These are phyloP conservation scores for Atkinsonella texensis DNA, from an alignment of 2,329 filamentous ascomycete species.

Conservation along the genomic window DNA sequence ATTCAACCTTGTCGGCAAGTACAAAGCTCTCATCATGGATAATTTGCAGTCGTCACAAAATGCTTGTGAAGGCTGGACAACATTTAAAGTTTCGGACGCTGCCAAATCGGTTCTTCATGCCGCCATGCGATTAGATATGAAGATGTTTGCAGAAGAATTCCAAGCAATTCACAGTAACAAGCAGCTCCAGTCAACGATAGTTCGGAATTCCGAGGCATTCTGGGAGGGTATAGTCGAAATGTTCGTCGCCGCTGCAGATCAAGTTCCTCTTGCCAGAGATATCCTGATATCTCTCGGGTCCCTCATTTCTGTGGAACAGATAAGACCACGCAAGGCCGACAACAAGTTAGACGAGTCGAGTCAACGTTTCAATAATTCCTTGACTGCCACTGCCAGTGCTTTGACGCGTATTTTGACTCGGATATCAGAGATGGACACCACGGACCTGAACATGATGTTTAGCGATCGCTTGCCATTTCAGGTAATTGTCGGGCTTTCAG, in stretches of 20 bases:
- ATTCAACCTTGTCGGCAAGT: constrained; percentile 51
- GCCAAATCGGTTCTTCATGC: constrained; percentile 39
- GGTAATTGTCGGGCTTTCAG: constrained; percentile 64
- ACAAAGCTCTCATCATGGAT: constrained; percentile 45
- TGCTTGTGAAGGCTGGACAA: constrained; percentile 24
- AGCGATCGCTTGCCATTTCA: constrained; percentile 55
- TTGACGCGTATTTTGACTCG: constrained; percentile 67
- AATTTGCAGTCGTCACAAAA: constrained; percentile 18
- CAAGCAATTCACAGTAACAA: constrained; percentile 49
- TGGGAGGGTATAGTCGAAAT: constrained; percentile 42
- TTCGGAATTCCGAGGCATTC: constrained; percentile 47
- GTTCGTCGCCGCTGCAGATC: constrained; percentile 65
- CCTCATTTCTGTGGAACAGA: constrained; percentile 64
- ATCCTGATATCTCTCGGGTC: constrained; percentile 60
- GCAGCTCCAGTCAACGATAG: constrained; percentile 53
- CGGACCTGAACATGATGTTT: constrained; percentile 59
- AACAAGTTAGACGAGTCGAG: constrained; percentile 25
- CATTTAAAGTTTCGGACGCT: constrained; percentile 29
- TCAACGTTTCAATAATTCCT: constrained; percentile 66
- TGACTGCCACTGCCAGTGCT: constrained; percentile 41
- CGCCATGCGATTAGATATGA: constrained; percentile 36
- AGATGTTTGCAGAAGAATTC: constrained; percentile 29
- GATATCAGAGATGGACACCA: constrained; percentile 61
- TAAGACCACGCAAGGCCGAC: constrained; percentile 43
- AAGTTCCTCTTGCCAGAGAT: constrained; percentile 60